phyloP scores from a whole-genome alignment of 179 eudicot species.

The Carnegiea gigantea region DNA sequence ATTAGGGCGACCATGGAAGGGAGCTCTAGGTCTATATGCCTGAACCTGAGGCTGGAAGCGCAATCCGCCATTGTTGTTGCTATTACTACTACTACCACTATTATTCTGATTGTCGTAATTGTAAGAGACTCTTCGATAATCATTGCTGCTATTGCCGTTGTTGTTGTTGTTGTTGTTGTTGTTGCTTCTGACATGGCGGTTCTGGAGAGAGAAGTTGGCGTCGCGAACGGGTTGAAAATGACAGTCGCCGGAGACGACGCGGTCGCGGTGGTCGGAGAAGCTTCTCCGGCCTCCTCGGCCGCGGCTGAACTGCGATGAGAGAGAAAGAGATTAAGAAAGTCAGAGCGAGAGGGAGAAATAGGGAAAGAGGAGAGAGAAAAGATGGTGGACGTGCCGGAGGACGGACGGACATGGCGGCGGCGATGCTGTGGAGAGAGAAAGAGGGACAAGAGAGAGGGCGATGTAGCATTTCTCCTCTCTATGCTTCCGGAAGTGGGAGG shows the following conservation, averaged over 20 bases:
- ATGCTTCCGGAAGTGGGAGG: neutral
- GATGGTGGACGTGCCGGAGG: slow-evolving; percentile 21
- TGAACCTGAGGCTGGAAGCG: slow-evolving; percentile 7
- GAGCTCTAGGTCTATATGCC: slow-evolving; percentile 17
- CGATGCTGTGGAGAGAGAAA: slow-evolving; percentile 33
- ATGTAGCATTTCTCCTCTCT: slow-evolving; percentile 26
- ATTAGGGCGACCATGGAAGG: slow-evolving; percentile 27
- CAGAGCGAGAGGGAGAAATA: slow-evolving; percentile 3
- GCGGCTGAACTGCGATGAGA: slow-evolving; percentile 35
- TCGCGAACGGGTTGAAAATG: slow-evolving; percentile 39
- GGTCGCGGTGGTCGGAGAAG: slow-evolving; percentile 34
- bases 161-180: neutral
- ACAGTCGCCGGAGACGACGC: slow-evolving; percentile 45
- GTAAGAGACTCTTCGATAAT: slow-evolving; percentile 16
- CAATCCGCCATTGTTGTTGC: slow-evolving; percentile 4
- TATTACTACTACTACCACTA: slow-evolving; percentile 22
- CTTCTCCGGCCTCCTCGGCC: slow-evolving; percentile 29
- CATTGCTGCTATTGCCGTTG: neutral
- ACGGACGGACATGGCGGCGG: slow-evolving; percentile 31
- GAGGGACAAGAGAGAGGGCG: neutral
- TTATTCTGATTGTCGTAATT: slow-evolving; percentile 6
- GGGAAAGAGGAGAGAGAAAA: slow-evolving; percentile 8
- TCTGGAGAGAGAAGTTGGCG: slow-evolving; percentile 30
- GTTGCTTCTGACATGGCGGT: neutral
- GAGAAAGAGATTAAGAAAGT: neutral